Base-by-base conservation (phyloP, 1,139 yeast genomes). In the Taphrina communis region DNA sequence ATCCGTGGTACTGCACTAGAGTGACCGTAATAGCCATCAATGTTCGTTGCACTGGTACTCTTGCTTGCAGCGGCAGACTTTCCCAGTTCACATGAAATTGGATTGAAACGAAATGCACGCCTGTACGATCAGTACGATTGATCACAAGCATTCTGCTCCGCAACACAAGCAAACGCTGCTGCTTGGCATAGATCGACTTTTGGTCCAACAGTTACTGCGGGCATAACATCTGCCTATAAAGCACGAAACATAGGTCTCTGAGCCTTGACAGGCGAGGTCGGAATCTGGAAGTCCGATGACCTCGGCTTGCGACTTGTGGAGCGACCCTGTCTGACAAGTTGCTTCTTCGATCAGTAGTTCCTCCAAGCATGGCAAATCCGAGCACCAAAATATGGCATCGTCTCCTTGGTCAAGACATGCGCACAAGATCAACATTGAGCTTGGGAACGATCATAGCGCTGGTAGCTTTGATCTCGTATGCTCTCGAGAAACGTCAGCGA, bases 391-490 rank as follows among this genome's bases (percentile, higher is more conserved):
- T 50, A 25, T 50, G 53, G 53, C 53, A 21, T n/a, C 53, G 53
- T 7, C 36, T 50, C n/a, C 2, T 7, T 6, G n/a, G 12, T n/a
- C 36, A 31, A 11, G 53, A 50, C 12, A n/a, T 50, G n/a, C 53
- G 53, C 11, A 21, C 36, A 35, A 50, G 53, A 35, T 25, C 53
- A n/a, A 50, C 53, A n/a, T 36, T 56, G 36, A 56, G 60, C 36
- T 17, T 56, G 5, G 36, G 36, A 11, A 6, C 38, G 12, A 21
- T 56, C 38, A 17, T 41, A 5, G 60, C 50, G n/a, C 60, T 56
- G 19, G 14, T 56, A 7, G 46, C 36, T 14, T 2, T 56, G 25
- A 8, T 56, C 2, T 39, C 60, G 39, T 56, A 56, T 46, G 55
- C 25, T 9, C 9, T 59, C 25, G 53, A 46, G 39, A 44, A 61